Evolutionary conservation across 2,329 filamentous ascomycete species (phyloP).

Genomic region (Fusarium napiforme): DNA sequence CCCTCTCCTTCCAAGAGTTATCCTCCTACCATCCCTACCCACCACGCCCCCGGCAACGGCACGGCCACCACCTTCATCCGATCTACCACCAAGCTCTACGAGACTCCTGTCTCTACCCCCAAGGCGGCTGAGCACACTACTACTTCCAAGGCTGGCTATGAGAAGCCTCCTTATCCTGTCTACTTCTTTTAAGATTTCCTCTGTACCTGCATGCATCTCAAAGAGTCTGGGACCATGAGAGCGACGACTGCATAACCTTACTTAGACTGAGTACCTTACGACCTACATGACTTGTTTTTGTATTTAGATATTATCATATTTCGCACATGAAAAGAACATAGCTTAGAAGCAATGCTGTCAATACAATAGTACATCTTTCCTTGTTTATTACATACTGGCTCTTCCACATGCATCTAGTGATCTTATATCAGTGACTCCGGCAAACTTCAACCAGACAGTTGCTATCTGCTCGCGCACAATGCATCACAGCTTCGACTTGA

Average conservation of each 20-base stretch:
- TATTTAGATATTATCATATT: conserved; percentile 16
- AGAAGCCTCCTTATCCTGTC: conserved; percentile 12
- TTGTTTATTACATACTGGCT: background rate
- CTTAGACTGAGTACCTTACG: conserved; percentile 21
- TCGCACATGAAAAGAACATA: conserved; percentile 7
- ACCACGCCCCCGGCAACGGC: conserved; percentile 4
- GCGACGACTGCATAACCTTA: background rate
- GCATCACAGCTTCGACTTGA: background rate
- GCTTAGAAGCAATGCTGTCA: conserved; percentile 23
- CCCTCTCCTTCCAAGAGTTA: background rate
- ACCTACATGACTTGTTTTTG: conserved; percentile 22
- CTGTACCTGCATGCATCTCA: conserved; percentile 10
- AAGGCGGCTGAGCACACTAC: background rate
- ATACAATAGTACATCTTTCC: conserved; percentile 22
- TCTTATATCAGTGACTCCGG: background rate
- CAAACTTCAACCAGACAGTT: background rate
- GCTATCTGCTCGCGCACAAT: background rate
- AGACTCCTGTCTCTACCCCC: conserved; percentile 10
- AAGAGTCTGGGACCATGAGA: conserved; percentile 24
- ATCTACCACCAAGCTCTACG: conserved; percentile 17
- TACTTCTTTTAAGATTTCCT: conserved; percentile 10
- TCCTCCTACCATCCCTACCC: conserved; percentile 5
- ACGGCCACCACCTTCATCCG: conserved; percentile 10
- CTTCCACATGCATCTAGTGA: background rate
- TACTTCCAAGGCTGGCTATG: conserved; percentile 4